These are phyloP conservation scores for Blepharisma undulans DNA, from an alignment of 169 alveolate species.

Conservation along the genomic window DNA sequence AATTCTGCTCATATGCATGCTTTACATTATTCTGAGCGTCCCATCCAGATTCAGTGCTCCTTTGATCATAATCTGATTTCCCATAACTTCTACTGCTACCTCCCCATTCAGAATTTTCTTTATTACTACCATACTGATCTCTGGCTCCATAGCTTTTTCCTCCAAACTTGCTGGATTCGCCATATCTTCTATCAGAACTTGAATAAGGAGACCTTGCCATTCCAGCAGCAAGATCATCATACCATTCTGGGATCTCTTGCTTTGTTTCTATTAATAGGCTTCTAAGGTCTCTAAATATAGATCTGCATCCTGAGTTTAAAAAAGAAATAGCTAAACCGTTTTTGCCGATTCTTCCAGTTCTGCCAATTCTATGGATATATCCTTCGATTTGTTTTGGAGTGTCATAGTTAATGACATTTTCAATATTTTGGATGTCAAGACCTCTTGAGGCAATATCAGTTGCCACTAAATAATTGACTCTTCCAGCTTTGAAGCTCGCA, in stretches of 20 bases:
- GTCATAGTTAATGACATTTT: slow-evolving; percentile 94
- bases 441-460: slow-evolving; percentile 99
- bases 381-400: slow-evolving; percentile 94
- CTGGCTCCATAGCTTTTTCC: background rate
- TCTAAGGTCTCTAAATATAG: background rate
- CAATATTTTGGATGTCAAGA: slow-evolving; percentile 93
- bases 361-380: slow-evolving; percentile 93
- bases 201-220: background rate
- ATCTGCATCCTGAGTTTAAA: background rate
- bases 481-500: slow-evolving; percentile 90
- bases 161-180: background rate
- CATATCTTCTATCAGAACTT: background rate
- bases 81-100: background rate
- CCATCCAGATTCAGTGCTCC: background rate
- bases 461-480: slow-evolving; percentile 94
- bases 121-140: background rate
- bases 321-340: slow-evolving; percentile 10
- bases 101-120: background rate
- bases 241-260: slow-evolving; percentile 20
- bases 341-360: slow-evolving; percentile 80
- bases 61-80: background rate
- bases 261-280: background rate
- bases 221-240: background rate
- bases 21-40: background rate
- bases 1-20: background rate